Conservation (phyloP, 352 stramenopile species). For the Globisporangium echinulatum region DNA sequence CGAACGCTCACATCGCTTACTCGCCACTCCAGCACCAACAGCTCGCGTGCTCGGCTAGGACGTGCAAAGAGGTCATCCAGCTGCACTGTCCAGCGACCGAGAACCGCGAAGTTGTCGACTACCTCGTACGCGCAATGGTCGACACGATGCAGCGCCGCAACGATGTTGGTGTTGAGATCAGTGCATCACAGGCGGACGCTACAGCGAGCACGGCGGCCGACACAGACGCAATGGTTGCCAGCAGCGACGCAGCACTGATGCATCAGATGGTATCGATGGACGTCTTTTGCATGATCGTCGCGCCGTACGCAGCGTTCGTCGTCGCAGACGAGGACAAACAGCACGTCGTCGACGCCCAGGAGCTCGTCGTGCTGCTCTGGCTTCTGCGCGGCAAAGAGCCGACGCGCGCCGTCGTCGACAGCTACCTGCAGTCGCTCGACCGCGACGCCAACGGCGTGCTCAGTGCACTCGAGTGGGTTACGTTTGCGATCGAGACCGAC, state of each 20-base stretch:
- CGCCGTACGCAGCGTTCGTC: conserved; percentile 56
- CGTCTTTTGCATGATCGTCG: conserved; percentile 53
- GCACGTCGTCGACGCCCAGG: conserved; percentile 42
- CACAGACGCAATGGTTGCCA: not conserved
- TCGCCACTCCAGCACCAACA: conserved; percentile 13
- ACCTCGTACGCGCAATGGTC: conserved; percentile 47
- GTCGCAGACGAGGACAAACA: conserved; percentile 54
- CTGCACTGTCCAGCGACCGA: conserved; percentile 24
- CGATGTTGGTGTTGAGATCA: not conserved
- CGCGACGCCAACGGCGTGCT: conserved; percentile 39
- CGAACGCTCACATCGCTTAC: no score
- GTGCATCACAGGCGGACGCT: not conserved
- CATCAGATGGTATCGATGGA: conserved; percentile 35
- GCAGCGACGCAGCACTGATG: conserved; percentile 2
- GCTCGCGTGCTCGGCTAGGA: conserved; percentile 29
- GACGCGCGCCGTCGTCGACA: conserved; percentile 21
- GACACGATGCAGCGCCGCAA: conserved; percentile 13
- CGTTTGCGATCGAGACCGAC: conserved; percentile 53
- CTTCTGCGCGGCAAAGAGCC: conserved; percentile 64
- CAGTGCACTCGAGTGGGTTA: conserved; percentile 61
- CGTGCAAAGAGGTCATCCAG: conserved; percentile 39
- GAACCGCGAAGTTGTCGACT: conserved; percentile 29
- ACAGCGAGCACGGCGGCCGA: not conserved
- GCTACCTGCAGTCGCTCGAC: conserved; percentile 62
- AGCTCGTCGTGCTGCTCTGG: conserved; percentile 63